A percentile compares a stretch with the other conserved stretches of the same genome.
Evolutionary conservation across 1,139 yeast genomes (phyloP).

Genomic region (Candida buenavistaensis): DNA sequence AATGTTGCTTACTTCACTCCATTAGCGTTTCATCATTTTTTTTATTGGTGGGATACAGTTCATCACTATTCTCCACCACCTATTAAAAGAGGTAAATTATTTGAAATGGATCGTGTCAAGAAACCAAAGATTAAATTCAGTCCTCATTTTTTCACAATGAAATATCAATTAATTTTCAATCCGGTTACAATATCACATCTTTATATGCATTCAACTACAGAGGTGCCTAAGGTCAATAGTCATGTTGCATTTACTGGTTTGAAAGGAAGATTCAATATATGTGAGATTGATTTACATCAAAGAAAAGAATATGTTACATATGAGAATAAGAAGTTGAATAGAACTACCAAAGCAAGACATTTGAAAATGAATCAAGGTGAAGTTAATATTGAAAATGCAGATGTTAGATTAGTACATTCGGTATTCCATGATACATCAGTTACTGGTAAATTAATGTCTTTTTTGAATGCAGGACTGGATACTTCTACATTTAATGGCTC

Average conservation of each 20-base stretch:
- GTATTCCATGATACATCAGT: conserved; percentile 58
- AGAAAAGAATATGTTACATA: conserved; percentile 68
- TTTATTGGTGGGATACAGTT: conserved; percentile 81
- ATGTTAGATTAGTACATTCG: conserved; percentile 71
- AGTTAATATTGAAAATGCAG: conserved; percentile 68
- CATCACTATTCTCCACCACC: conserved; percentile 74
- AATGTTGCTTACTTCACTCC: conserved; percentile 83
- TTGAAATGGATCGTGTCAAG: conserved; percentile 33
- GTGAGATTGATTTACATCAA: conserved; percentile 79
- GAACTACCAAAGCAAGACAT: conserved; percentile 54
- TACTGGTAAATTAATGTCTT: conserved; percentile 47
- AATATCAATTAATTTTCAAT: conserved; percentile 71
- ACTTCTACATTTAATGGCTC: conserved; percentile 12
- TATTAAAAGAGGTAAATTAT: conserved; percentile 68
- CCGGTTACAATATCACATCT: conserved; percentile 77
- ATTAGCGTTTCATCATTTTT: conserved; percentile 62
- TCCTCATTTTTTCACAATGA: conserved; percentile 72
- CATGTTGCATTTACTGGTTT: conserved; percentile 71
- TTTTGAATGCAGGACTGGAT: conserved; percentile 28
- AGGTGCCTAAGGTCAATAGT: conserved; percentile 39
- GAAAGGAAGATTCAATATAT: conserved; percentile 67
- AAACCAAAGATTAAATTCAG: conserved; percentile 63
- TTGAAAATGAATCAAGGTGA: conserved; percentile 79
- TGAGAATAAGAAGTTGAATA: conserved; percentile 55
- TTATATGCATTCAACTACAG: conserved; percentile 51